Evolutionary conservation across 176 grass and related monocot species (phyloP), one percentile per base, ranked within the genome.

Genomic region (Oryza officinalis): DNA sequence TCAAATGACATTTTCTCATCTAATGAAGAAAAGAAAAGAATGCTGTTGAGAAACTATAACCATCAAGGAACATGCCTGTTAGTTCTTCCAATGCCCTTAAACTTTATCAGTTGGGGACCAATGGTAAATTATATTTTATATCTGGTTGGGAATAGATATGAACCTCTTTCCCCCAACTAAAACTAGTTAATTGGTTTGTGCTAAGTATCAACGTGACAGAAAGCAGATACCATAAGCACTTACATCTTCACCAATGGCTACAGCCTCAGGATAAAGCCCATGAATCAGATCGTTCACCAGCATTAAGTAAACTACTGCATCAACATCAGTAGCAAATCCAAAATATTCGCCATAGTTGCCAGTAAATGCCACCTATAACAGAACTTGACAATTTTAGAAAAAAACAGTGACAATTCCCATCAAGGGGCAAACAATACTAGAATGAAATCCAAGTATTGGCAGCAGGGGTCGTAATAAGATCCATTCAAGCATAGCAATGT

Each of bases 341-440:
- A 97, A 97, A 80, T 97, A 97, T 64, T 97, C 92, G n/a, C 88
- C 90, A 66, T 94, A 97, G 85, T 94, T 97, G 44, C 95, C 95
- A 80, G 95, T 92, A 89, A 97, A 97, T 57, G 81, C 25, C 15
- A 97, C 86, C 95, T 97, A 76, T 13, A 82, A 72, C 33, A 73
- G 71, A 84, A 71, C 28, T 69, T 69, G 18, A 81, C 0, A 74
- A 83, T 72, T 60, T 79, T 68, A 85, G n/a, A 46, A 33, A 47
- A 47, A 74, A 74, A 22, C 67, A n/a, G 73, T 46, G 12, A 64
- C 63, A 33, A 5, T 22, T 72, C 37, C 27, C 22, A 77, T 72
- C 10, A 81, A 81, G 11, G 15, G 61, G 44, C 25, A 86, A 50
- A 52, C 26, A 76, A 50, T 22, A 31, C 25, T 30, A 26, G 10